Percentiles rank a stretch among this genome's conserved stretches.
These are phyloP conservation scores for Zasmidium angulare DNA, from an alignment of 2,329 filamentous ascomycete genomes.

Conservation along the genomic window DNA sequence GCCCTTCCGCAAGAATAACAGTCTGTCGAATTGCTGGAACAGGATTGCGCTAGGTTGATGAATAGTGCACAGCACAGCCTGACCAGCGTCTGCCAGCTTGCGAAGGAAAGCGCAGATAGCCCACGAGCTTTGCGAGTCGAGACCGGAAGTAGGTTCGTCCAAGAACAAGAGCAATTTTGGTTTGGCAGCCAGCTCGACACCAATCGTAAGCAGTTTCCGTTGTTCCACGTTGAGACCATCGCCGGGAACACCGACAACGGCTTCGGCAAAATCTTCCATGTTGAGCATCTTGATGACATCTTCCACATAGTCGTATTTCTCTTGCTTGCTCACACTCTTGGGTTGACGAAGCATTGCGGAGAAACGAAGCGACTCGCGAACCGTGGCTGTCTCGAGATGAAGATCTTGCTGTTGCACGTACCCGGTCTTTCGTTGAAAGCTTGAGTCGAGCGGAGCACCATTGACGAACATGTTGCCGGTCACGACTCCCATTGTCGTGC, in stretches of 20 bases:
- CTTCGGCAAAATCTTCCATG: conserved; percentile 65
- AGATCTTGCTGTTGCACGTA: conserved; percentile 69
- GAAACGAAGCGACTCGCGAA: conserved; percentile 56
- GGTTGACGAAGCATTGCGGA: conserved; percentile 61
- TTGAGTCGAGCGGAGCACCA: conserved; percentile 55
- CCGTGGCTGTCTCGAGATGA: conserved; percentile 56
- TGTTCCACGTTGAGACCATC: conserved; percentile 63
- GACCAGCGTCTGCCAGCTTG: conserved; percentile 55
- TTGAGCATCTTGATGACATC: conserved; percentile 65
- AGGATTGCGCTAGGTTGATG: conserved; percentile 48
- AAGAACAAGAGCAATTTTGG: conserved; percentile 64
- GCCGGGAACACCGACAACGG: conserved; percentile 62
- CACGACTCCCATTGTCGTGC: conserved; percentile 62
- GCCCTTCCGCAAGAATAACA: conserved; percentile 46
- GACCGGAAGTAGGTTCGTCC: conserved; percentile 59
- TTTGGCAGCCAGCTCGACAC: conserved; percentile 41
- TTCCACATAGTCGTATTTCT: conserved; percentile 64
- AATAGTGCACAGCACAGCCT: conserved; percentile 50
- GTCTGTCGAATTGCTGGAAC: conserved; percentile 47
- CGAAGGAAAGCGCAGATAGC: conserved; percentile 63
- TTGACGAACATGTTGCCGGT: conserved; percentile 68
- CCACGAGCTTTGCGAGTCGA: conserved; percentile 65
- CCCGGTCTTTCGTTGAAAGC: conserved; percentile 65
- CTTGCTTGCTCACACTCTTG: conserved; percentile 51
- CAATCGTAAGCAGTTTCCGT: conserved; percentile 62